Percentiles rank a stretch among this genome's conserved stretches.
These are phyloP conservation scores for Meyerozyma carpophila DNA, from an alignment of 1,139 yeast genomes.

Conservation along the genomic window DNA sequence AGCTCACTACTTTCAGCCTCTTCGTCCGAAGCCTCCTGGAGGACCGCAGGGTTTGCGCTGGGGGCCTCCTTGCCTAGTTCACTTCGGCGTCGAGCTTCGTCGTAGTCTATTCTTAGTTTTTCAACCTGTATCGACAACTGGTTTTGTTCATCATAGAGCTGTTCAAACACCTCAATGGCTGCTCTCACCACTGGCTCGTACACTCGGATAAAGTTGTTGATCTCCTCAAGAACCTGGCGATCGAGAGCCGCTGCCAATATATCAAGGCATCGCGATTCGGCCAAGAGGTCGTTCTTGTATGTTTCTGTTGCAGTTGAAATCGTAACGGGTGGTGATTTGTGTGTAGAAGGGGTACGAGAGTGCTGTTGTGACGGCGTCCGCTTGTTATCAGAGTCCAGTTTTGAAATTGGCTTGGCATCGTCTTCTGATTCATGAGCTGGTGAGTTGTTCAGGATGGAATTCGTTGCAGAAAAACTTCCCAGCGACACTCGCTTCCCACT, in stretches of 20 bases:
- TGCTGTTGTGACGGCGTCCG: background rate
- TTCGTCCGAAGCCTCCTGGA: slow-evolving; percentile 7
- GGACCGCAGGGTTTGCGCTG: slow-evolving; percentile 7
- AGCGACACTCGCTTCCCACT: background rate
- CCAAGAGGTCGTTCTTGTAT: background rate
- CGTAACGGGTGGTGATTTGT: background rate
- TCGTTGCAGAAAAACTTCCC: background rate
- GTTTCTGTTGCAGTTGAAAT: background rate
- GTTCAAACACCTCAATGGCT: slow-evolving; percentile 20
- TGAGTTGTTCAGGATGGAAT: background rate
- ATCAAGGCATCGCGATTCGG: background rate
- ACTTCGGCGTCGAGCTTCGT: slow-evolving; percentile 17
- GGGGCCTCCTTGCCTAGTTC: slow-evolving; percentile 25
- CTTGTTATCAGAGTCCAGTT: background rate
- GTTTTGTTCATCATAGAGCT: slow-evolving; percentile 25
- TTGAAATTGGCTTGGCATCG: background rate
- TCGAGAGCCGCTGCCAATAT: slow-evolving; percentile 33
- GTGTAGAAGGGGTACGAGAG: background rate
- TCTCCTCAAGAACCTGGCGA: slow-evolving; percentile 28
- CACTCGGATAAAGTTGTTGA: slow-evolving; percentile 30
- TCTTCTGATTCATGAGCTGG: background rate
- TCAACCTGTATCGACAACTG: slow-evolving; percentile 21
- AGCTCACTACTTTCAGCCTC: slow-evolving; percentile 1
- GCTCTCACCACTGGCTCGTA: slow-evolving; percentile 32
- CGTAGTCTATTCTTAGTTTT: slow-evolving; percentile 24